Evolutionary conservation across 805 yeast species (phyloP), one percentile per base, ranked within the genome.

Genomic region (Suhomyces pyralidae): DNA sequence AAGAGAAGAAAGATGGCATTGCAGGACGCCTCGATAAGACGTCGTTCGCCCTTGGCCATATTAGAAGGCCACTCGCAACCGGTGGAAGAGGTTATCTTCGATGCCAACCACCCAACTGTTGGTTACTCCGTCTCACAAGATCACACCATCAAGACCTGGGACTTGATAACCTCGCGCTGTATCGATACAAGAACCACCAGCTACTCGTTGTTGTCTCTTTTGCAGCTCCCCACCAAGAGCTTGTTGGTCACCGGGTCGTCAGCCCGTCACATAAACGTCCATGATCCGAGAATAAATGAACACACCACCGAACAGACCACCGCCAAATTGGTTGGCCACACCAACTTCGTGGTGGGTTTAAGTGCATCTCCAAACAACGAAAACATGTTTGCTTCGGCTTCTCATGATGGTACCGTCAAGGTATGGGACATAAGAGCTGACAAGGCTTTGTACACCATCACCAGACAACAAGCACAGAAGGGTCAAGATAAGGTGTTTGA

Each of bases 111-210:
- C 68, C 57, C 78, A 45, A 81, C 96, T 0, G 96, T 93, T 5
- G 96, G 86, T 9, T 93, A 94, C 70, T 90, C 98, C 0, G 97
- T 89, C 1, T 88, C 97, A 5, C 97, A 91, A 68, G 98, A 94
- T 73, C 99, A 94, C 67, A 84, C 96, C 0, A 84, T 94, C 58
- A 88, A 88, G 64, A 94, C 99, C 0, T 94, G 98, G 98, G 99
- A 94, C 76, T 76, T 94, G 62, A 88, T 90, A 15, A 92, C 97
- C 2, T 77, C 88, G 10, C 81, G 89, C 58, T 83, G 90, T 61
- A 87, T 94, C 26, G 97, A 91, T 66, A 88, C 97, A 3, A 86
- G 88, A 69, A 81, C 88, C 19, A 91, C 98, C 0, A 88, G 92
- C 12, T 92, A 82, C 69, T 86, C 98, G 9, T 77, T 94, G 57